Evolutionary conservation across 2,329 filamentous ascomycete species (phyloP).

Genomic region (Beauveria brongniartii): DNA sequence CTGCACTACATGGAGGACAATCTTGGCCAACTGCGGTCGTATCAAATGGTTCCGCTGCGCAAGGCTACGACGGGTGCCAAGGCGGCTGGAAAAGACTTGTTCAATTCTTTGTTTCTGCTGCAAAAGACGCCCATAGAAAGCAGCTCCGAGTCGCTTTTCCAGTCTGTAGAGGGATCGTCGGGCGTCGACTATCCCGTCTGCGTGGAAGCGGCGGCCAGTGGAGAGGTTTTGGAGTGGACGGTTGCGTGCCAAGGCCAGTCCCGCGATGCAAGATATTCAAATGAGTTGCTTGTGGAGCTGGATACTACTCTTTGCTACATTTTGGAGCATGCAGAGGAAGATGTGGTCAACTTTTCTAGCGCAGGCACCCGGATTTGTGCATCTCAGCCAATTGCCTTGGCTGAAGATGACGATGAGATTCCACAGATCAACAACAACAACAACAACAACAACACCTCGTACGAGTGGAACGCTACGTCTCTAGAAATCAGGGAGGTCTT

Average conservation of each 20-base stretch:
- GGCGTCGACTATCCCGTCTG: slow-evolving; percentile 76
- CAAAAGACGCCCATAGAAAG: slow-evolving; percentile 29
- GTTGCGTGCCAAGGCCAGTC: slow-evolving; percentile 56
- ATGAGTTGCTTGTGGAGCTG: slow-evolving; percentile 47
- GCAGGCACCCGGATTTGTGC: slow-evolving; percentile 56
- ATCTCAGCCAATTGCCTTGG: slow-evolving; percentile 29
- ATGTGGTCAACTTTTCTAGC: slow-evolving; percentile 46
- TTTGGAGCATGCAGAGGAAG: slow-evolving; percentile 35
- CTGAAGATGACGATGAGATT: not conserved
- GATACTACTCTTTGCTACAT: slow-evolving; percentile 53
- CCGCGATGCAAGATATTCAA: slow-evolving; percentile 25
- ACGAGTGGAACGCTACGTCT: slow-evolving; percentile 28
- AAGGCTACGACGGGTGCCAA: slow-evolving; percentile 46
- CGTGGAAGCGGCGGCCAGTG: slow-evolving; percentile 64
- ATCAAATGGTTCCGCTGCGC: slow-evolving; percentile 71
- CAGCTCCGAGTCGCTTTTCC: slow-evolving; percentile 37
- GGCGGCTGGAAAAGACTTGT: slow-evolving; percentile 32
- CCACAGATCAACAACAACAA: not conserved
- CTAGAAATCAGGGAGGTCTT: slow-evolving; percentile 38
- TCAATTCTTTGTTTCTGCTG: slow-evolving; percentile 50
- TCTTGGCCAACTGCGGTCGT: slow-evolving; percentile 55
- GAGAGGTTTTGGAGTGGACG: slow-evolving; percentile 56
- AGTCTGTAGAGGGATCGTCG: slow-evolving; percentile 54
- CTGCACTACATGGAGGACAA: slow-evolving; percentile 66
- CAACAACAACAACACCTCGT: not conserved